phyloP scores from a whole-genome alignment of 1,284 basidiomycete genomes.

The Termitomyces sp. region DNA sequence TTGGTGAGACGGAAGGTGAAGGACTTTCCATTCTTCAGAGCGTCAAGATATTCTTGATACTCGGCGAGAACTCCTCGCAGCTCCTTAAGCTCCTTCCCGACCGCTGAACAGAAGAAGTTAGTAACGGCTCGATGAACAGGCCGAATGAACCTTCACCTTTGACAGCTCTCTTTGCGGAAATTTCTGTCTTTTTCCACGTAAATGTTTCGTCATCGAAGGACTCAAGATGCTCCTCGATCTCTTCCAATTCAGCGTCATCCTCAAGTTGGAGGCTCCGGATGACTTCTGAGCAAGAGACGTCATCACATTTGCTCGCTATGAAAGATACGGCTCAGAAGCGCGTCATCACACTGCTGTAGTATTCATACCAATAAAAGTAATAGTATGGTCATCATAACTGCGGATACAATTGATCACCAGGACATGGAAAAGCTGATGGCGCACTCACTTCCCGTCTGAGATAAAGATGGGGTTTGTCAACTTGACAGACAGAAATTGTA shows the following conservation, averaged over 20 bases:
- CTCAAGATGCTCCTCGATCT: conserved; percentile 42
- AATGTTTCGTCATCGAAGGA: conserved; percentile 31
- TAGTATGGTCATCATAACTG: conserved; percentile 50
- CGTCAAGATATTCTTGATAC: conserved; percentile 42
- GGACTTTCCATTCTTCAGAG: conserved; percentile 38
- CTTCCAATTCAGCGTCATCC: conserved; percentile 46
- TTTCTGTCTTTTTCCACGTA: conserved; percentile 39
- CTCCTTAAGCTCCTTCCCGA: conserved; percentile 36
- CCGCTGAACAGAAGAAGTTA: conserved; percentile 18
- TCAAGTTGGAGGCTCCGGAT: conserved; percentile 44
- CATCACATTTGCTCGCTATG: conserved; percentile 57
- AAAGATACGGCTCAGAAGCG: background rate
- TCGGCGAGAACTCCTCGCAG: conserved; percentile 35
- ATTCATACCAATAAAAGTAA: conserved; percentile 51
- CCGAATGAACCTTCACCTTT: conserved; percentile 32
- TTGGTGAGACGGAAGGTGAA: conserved; percentile 41
- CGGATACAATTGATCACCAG: conserved; percentile 2
- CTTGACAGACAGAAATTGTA: background rate
- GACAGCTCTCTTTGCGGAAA: conserved; percentile 29
- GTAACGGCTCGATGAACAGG: background rate
- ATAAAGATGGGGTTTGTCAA: conserved; percentile 1
- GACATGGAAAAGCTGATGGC: background rate
- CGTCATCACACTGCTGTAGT: background rate
- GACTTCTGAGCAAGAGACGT: conserved; percentile 57
- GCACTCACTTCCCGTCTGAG: conserved; percentile 47